Percentiles rank a stretch among this genome's conserved stretches.
phyloP scores from a whole-genome alignment of 192 early-diverging fungal genomes.

The Kappamyces sp. region DNA sequence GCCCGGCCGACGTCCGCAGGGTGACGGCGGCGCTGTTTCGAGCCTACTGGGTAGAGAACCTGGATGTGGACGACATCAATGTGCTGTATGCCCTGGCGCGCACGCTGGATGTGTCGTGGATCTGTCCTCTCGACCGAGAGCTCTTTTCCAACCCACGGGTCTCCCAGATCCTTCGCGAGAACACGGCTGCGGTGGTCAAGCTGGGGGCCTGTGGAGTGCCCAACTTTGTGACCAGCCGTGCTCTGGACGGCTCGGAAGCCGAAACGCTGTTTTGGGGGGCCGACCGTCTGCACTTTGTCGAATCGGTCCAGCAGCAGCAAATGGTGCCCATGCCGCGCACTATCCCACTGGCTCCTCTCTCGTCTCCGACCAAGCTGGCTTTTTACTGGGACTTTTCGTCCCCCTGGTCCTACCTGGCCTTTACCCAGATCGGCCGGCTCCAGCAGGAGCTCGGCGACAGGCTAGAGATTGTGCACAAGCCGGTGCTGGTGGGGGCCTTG shows the following conservation, averaged over 20 bases:
- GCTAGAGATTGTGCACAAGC: not conserved
- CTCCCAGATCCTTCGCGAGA: not conserved
- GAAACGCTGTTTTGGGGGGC: not conserved
- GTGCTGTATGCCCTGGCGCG: not conserved
- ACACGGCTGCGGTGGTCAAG: not conserved
- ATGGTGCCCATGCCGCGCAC: not conserved
- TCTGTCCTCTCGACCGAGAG: no score
- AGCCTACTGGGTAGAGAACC: not conserved
- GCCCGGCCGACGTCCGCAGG: not conserved
- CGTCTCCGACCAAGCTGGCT: not conserved
- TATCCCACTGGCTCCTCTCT: not conserved
- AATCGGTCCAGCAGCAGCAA: not conserved
- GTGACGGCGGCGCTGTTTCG: not conserved
- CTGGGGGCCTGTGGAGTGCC: not conserved
- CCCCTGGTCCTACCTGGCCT: not conserved
- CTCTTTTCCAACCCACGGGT: not conserved
- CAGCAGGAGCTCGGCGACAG: not conserved
- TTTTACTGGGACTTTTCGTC: not conserved
- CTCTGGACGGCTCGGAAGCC: not conserved
- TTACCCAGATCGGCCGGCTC: not conserved
- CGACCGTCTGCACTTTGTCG: not conserved
- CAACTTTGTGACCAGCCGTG: not conserved
- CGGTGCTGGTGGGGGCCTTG: not conserved
- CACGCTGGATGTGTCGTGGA: not conserved
- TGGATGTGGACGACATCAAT: not conserved